Percentiles rank a stretch among this genome's conserved stretches.
These are phyloP conservation scores for Vanderwaltozyma polyspora DNA, from an alignment of 805 yeast genomes.

Conservation along the genomic window DNA sequence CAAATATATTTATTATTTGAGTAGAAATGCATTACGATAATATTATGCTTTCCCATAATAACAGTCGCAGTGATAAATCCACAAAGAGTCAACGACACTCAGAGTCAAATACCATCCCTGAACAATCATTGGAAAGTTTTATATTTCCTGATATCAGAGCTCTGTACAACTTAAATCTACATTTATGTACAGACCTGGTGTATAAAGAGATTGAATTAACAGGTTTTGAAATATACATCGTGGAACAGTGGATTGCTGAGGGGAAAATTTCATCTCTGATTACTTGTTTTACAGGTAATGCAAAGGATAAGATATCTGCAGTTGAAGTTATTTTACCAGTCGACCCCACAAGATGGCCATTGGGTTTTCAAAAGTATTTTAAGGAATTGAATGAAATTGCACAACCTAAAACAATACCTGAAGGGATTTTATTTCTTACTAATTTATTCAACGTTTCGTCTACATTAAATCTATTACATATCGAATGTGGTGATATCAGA, in stretches of 20 bases:
- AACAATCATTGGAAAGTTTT: constrained; percentile 20
- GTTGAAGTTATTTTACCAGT: constrained; percentile 43
- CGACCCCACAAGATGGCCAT: constrained; percentile 25
- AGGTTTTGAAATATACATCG: constrained; percentile 85
- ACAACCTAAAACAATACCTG: constrained; percentile 50
- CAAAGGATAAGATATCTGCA: constrained; percentile 50
- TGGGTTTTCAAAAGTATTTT: constrained; percentile 45
- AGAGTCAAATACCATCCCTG: no score
- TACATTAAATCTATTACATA: constrained; percentile 55
- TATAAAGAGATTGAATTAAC: constrained; percentile 39
- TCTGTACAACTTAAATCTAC: constrained; percentile 34
- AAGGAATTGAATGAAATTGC: constrained; percentile 56
- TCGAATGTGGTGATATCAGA: constrained; percentile 47
- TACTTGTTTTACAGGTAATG: constrained; percentile 78
- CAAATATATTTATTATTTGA: no score
- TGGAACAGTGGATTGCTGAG: constrained; percentile 88
- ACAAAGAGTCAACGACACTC: no score
- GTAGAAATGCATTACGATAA: no score
- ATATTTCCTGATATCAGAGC: constrained; percentile 51
- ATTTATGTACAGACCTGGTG: constrained; percentile 28
- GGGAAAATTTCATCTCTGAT: constrained; percentile 57
- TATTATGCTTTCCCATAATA: no score
- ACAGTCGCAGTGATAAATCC: no score
- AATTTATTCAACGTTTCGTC: constrained; percentile 76
- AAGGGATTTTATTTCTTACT: constrained; percentile 64